Evolutionary conservation across 2,329 filamentous ascomycete genomes (phyloP).

Genomic region (Exophiala mesophila): DNA sequence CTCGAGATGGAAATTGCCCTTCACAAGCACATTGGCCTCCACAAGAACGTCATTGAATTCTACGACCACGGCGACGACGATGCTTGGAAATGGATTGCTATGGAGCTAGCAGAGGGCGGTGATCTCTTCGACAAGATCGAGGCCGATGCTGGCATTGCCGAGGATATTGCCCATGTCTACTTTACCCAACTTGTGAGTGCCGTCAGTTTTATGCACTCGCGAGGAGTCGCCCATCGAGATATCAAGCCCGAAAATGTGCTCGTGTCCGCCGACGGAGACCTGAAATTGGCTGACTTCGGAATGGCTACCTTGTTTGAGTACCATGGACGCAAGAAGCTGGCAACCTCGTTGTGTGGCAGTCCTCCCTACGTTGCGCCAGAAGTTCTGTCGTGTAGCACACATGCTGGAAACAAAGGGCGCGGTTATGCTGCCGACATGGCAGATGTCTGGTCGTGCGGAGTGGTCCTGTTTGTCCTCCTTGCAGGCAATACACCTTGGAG

Average conservation of each 20-base stretch:
- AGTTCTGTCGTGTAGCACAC: slow-evolving; percentile 57
- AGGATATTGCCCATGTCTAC: slow-evolving; percentile 94
- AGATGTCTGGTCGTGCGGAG: slow-evolving; percentile 96
- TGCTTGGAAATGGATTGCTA: slow-evolving; percentile 93
- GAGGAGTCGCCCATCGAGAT: slow-evolving; percentile 88
- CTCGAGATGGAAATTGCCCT: slow-evolving; percentile 87
- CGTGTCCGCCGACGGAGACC: slow-evolving; percentile 72
- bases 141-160: slow-evolving; percentile 87
- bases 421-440: slow-evolving; percentile 65
- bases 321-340: slow-evolving; percentile 74
- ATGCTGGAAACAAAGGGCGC: slow-evolving; percentile 43
- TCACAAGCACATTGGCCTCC: slow-evolving; percentile 80
- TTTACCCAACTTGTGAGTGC: slow-evolving; percentile 88
- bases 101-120: slow-evolving; percentile 93
- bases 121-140: slow-evolving; percentile 99
- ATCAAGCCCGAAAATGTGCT: slow-evolving; percentile 95
- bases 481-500: slow-evolving; percentile 99
- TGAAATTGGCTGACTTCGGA: slow-evolving; percentile 96
- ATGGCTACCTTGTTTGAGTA: slow-evolving; percentile 91
- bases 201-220: slow-evolving; percentile 91
- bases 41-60: slow-evolving; percentile 91
- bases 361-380: slow-evolving; percentile 97
- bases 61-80: slow-evolving; percentile 80
- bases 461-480: slow-evolving; percentile 92
- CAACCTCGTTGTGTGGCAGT: slow-evolving; percentile 86